Evolutionary conservation across 768 basidiomycete genomes (phyloP), one percentile per base, ranked within the genome.

Genomic region (Mycena leptocephala): DNA sequence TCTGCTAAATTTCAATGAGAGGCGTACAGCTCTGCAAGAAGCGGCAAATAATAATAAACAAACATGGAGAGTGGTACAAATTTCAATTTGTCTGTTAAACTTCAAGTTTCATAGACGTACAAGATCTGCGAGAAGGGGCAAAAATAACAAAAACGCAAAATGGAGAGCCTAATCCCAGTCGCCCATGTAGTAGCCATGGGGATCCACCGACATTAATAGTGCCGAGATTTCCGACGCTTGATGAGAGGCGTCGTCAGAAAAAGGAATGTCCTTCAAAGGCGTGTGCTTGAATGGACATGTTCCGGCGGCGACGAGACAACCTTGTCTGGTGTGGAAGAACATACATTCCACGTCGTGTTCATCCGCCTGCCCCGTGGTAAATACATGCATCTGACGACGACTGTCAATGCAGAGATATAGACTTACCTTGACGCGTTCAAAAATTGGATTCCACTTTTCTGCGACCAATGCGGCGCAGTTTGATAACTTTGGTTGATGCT

Each of bases 261-360:
- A 53, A 13, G 22, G 8, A 10, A 51, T 32, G 41, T 33, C 56
- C 7, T 30, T 2, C 43, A 20, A 5, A 7, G 72, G 66, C 14
- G 73, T 63, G 30, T 74, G 66, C 20, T 74, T 69, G 59, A 69
- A 74, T 2, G 35, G 66, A 37, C 73, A 74, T 1, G 73, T 24
- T 32, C 67, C 66, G 9, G 43, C 59, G 30, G 71, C 66, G n/a
- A 48, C 66, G 39, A 68, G 66, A 33, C 73, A 74, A 22, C 73
- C 59, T 41, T 68, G 73, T 2, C 22, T n/a, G n/a, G 58, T 43
- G 58, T 69, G 73, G 9, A 43, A 24, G 26, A 74, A 74, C 73
- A 74, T 74, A 39, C 73, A 74, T 63, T 69, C 73, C 5, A 69
- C 30, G n/a, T 74, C 66, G 59, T 74, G 39, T 62, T 68, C 24